phyloP scores from a whole-genome alignment of 1,284 basidiomycete species.

The Trichosporon asahii region DNA sequence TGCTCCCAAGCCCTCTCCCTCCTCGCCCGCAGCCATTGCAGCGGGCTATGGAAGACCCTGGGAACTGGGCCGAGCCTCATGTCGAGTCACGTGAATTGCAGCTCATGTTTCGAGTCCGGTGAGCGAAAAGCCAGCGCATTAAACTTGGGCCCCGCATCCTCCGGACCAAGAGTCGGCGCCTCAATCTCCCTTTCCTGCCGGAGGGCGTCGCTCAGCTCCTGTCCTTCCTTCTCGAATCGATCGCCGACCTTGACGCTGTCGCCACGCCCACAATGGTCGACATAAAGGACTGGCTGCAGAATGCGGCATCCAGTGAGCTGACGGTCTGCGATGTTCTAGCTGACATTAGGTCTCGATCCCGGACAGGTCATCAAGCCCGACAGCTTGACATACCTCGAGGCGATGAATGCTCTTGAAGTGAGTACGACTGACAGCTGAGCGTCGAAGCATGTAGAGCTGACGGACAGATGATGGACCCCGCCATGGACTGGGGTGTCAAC shows the following conservation, averaged over 20 bases:
- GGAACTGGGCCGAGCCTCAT: not conserved
- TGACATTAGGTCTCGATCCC: constrained; percentile 60
- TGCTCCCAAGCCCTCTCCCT: not conserved
- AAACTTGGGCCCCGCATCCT: constrained; percentile 1
- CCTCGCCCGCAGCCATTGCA: not conserved
- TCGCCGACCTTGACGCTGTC: not conserved
- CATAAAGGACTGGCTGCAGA: constrained; percentile 32
- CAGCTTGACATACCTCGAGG: constrained; percentile 70
- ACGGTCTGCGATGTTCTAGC: not conserved
- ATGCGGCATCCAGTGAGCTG: not conserved
- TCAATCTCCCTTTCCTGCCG: not conserved
- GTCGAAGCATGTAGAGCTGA: not conserved
- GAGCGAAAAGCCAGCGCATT: constrained; percentile 1
- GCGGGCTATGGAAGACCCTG: not conserved
- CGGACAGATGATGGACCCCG: constrained; percentile 71
- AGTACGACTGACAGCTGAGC: not conserved
- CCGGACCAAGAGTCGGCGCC: not conserved
- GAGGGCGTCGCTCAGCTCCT: not conserved
- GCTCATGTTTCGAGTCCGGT: not conserved
- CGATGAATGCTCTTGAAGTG: constrained; percentile 85
- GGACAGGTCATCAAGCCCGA: constrained; percentile 67
- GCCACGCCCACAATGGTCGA: constrained; percentile 28
- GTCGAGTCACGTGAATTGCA: not conserved
- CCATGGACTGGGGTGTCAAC: constrained; percentile 74
- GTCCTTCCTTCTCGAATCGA: not conserved